Conservation (phyloP, 305 asterid genomes). For the Fraxinus xanthoxyloides region DNA sequence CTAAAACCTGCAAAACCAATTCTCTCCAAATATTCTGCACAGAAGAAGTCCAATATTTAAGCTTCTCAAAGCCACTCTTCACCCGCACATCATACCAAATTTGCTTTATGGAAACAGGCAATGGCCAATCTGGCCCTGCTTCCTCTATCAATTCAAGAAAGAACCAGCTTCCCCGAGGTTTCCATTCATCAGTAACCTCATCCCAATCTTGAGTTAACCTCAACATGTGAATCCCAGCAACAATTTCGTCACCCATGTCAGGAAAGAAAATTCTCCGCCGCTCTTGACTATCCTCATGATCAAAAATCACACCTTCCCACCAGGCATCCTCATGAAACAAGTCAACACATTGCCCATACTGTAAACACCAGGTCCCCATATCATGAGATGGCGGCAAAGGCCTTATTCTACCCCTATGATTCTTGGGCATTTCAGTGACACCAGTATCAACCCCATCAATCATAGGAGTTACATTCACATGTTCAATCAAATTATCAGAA, state of each 20-base stretch:
- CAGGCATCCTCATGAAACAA: constrained; percentile 54
- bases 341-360: constrained; percentile 82
- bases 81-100: constrained; percentile 78
- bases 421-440: constrained; percentile 7
- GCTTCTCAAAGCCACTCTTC: constrained; percentile 38
- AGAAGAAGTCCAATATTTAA: constrained; percentile 69
- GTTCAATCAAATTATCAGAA: constrained; percentile 40
- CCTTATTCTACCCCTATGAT: constrained; percentile 61
- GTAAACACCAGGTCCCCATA: constrained; percentile 30
- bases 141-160: constrained; percentile 72
- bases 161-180: constrained; percentile 66
- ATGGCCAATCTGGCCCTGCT: constrained; percentile 41
- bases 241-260: constrained; percentile 81
- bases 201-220: constrained; percentile 77
- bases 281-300: constrained; percentile 50
- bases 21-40: constrained; percentile 48
- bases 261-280: constrained; percentile 74
- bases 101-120: constrained; percentile 67
- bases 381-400: constrained; percentile 51
- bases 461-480: constrained; percentile 47
- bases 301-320: constrained; percentile 97
- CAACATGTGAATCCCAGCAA: constrained; percentile 33
- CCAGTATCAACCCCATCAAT: constrained; percentile 43
- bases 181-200: constrained; percentile 67
- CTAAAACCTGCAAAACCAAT: constrained; percentile 45